Evolutionary conservation across 345 rosid species (phyloP).

Genomic region (Aethionema arabicum): DNA sequence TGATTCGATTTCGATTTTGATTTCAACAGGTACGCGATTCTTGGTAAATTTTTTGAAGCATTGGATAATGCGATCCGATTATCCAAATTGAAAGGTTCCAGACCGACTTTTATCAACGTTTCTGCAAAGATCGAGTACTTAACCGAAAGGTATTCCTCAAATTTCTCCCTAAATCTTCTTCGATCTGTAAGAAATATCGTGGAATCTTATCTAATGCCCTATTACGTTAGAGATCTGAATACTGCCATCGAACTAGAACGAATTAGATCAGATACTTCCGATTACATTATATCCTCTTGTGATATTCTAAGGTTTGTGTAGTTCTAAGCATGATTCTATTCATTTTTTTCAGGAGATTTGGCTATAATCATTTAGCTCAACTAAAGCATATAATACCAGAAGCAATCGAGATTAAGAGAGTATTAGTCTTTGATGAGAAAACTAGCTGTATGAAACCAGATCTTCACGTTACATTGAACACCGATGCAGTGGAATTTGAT

Average conservation of each 20-base stretch:
- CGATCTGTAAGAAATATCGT: background rate
- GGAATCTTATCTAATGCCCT: background rate
- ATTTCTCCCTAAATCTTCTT: background rate
- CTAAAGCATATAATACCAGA: conserved; percentile 78
- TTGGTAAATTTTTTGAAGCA: conserved; percentile 65
- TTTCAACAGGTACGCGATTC: conserved; percentile 54
- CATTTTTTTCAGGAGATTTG: conserved; percentile 65
- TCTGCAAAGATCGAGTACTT: conserved; percentile 55
- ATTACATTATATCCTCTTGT: background rate
- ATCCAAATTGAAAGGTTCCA: conserved; percentile 52
- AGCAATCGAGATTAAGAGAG: conserved; percentile 63
- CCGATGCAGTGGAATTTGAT: conserved; percentile 46
- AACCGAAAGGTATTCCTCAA: conserved; percentile 57
- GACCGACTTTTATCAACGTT: conserved; percentile 53
- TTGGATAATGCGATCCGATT: conserved; percentile 60
- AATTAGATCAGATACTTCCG: background rate
- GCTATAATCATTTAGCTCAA: conserved; percentile 63
- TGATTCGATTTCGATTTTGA: conserved; percentile 11
- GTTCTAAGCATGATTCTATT: background rate
- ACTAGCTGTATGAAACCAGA: conserved; percentile 82
- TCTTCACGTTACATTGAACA: conserved; percentile 58
- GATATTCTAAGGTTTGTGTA: background rate
- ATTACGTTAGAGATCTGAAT: too few species aligned
- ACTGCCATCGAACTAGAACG: background rate
- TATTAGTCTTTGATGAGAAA: conserved; percentile 57